phyloP scores from a whole-genome alignment of 495 filamentous ascomycete species.

The Hypoxylon cercidicola region DNA sequence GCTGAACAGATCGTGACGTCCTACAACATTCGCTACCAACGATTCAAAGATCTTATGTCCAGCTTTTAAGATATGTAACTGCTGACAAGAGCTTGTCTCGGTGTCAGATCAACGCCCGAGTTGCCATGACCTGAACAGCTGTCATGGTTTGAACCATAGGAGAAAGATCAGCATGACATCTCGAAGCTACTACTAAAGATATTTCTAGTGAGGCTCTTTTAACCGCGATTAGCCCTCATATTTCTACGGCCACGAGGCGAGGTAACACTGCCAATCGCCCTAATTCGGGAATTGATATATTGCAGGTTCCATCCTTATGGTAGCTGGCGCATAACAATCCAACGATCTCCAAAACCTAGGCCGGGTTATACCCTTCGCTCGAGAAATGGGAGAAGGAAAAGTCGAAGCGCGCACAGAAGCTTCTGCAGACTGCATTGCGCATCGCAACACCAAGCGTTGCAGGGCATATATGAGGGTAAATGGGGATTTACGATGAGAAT shows the following conservation, averaged over 20 bases:
- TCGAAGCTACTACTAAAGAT: constrained; percentile 1
- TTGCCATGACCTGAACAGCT: constrained; percentile 14
- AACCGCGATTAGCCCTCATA: constrained; percentile 32
- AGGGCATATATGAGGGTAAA: constrained; percentile 17
- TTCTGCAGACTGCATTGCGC: constrained; percentile 12
- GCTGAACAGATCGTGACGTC: not conserved
- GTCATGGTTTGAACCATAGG: constrained; percentile 4
- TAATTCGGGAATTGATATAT: constrained; percentile 29
- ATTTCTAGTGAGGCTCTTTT: constrained; percentile 32
- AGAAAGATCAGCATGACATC: constrained; percentile 12
- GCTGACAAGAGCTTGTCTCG: constrained; percentile 3
- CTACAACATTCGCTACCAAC: constrained; percentile 5
- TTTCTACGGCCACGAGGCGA: constrained; percentile 32
- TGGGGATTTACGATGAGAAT: constrained; percentile 26
- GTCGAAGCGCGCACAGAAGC: constrained; percentile 5
- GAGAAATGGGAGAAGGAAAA: constrained; percentile 4
- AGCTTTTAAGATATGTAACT: constrained; percentile 3
- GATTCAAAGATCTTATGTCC: not conserved
- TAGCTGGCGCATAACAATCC: constrained; percentile 2
- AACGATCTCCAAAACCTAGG: constrained; percentile 11
- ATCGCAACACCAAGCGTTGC: constrained; percentile 14
- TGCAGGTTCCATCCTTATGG: constrained; percentile 30
- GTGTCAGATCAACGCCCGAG: constrained; percentile 32
- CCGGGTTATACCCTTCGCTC: not conserved
- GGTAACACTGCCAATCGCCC: constrained; percentile 36